Conservation (phyloP, 805 yeast genomes). For the Groenewaldozyma salmanticensis region DNA sequence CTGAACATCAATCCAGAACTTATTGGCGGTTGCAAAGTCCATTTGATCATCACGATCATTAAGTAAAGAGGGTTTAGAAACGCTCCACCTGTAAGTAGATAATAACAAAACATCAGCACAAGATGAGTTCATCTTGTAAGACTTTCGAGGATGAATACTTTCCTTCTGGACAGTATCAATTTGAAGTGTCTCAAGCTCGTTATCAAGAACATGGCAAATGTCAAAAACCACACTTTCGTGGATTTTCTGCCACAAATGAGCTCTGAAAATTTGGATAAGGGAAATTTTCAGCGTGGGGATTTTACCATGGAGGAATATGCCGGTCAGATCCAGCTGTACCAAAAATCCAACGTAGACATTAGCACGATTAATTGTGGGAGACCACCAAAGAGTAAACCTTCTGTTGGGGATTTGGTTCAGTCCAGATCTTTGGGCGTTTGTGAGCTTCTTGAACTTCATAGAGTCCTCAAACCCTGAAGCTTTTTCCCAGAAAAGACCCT, state of each 20-base stretch:
- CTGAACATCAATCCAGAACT: conserved; percentile 93
- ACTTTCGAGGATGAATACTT: conserved; percentile 92
- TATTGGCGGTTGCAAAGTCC: conserved; percentile 45
- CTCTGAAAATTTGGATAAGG: conserved; percentile 89
- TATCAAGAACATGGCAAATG: conserved; percentile 83
- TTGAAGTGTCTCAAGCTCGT: conserved; percentile 71
- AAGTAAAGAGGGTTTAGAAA: conserved; percentile 64
- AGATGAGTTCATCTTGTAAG: conserved; percentile 94
- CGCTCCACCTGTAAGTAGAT: conserved; percentile 73
- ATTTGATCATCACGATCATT: conserved; percentile 59
- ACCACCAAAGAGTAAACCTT: conserved; percentile 98
- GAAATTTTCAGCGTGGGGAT: conserved; percentile 96
- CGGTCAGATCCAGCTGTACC: conserved; percentile 93
- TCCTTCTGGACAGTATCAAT: conserved; percentile 83
- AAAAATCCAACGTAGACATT: conserved; percentile 96
- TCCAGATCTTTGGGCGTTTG: conserved; percentile 97
- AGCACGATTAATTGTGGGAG: conserved; percentile 96
- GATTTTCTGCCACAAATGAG: conserved; percentile 98
- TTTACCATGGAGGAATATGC: conserved; percentile 94
- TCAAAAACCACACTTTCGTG: conserved; percentile 94
- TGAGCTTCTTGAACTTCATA: conserved; percentile 83
- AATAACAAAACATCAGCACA: conserved; percentile 80
- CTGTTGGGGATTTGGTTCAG: conserved; percentile 95
- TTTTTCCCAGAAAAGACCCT: conserved; percentile 97
- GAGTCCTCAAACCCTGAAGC: conserved; percentile 97